These are phyloP conservation scores for Begonia peltatifolia DNA, from an alignment of 306 rosid species.

Conservation along the genomic window DNA sequence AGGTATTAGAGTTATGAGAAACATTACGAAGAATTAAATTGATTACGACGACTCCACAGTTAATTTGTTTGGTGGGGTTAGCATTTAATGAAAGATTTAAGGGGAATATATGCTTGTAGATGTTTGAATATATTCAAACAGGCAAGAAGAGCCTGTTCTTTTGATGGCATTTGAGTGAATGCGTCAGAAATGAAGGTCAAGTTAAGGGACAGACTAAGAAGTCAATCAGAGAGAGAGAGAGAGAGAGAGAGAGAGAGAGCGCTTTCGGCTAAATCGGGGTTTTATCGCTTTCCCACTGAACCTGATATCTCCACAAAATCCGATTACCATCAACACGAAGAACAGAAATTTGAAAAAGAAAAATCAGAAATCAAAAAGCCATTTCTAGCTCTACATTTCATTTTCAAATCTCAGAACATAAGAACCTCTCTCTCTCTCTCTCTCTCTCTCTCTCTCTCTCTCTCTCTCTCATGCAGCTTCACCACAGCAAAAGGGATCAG, in stretches of 20 bases:
- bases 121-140: too few species aligned
- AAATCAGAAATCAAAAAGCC: not conserved
- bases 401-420: slow-evolving; percentile 25
- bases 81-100: not conserved
- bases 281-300: slow-evolving; percentile 8
- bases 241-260: slow-evolving; percentile 1
- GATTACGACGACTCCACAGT: too few species aligned
- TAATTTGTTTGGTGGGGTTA: not conserved
- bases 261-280: slow-evolving; percentile 16
- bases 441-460: too few species aligned
- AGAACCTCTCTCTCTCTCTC: slow-evolving; percentile 26
- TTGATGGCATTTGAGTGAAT: not conserved
- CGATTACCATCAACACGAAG: slow-evolving; percentile 22
- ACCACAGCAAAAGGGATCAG: too few species aligned
- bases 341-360: not conserved
- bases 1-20: too few species aligned
- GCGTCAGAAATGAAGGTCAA: not conserved
- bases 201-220: not conserved
- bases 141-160: too few species aligned
- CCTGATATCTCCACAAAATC: slow-evolving; percentile 11
- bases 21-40: too few species aligned
- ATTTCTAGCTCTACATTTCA: slow-evolving; percentile 2
- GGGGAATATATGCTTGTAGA: too few species aligned
- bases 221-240: slow-evolving; percentile 4
- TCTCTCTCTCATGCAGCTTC: not conserved